A percentile compares a stretch with the other conserved stretches of the same genome.
phyloP scores from a whole-genome alignment of 2,329 filamentous ascomycete species.

The Periconia sp. region DNA sequence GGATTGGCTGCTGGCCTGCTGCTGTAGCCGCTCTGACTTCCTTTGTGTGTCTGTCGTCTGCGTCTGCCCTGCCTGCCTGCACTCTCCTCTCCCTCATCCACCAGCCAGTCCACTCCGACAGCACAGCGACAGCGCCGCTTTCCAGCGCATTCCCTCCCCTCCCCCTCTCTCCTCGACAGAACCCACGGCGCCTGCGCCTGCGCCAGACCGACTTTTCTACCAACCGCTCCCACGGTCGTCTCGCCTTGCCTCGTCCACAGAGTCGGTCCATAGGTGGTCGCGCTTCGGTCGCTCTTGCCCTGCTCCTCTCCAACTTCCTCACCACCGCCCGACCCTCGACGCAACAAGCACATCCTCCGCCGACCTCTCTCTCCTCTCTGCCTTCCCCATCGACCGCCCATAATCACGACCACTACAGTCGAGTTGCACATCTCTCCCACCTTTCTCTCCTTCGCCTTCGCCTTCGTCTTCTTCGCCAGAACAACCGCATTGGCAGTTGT shows the following conservation, averaged over 20 bases:
- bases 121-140: constrained; percentile 12
- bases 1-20: constrained; percentile 4
- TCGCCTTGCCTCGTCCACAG: constrained; percentile 12
- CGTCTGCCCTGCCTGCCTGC: constrained; percentile 12
- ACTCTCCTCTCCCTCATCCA: constrained; percentile 26
- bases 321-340: constrained; percentile 2
- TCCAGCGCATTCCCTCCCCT: constrained; percentile 11
- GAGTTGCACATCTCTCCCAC: no score
- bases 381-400: neutral
- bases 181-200: constrained; percentile 24
- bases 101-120: constrained; percentile 7
- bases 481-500: constrained; percentile 30
- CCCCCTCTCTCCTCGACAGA: constrained; percentile 11
- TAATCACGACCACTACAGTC: neutral
- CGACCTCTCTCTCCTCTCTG: constrained; percentile 3
- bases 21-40: constrained; percentile 1
- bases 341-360: neutral
- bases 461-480: constrained; percentile 23
- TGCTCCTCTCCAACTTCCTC: constrained; percentile 3
- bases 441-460: constrained; percentile 10
- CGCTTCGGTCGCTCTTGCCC: constrained; percentile 4
- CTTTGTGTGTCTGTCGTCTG: constrained; percentile 5
- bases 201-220: constrained; percentile 23
- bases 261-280: constrained; percentile 21
- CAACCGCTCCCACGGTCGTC: no score